These are phyloP conservation scores for Antitrichia curtipendula DNA, from an alignment of 225 moss, liverwort and hornwort genomes.

Conservation along the genomic window DNA sequence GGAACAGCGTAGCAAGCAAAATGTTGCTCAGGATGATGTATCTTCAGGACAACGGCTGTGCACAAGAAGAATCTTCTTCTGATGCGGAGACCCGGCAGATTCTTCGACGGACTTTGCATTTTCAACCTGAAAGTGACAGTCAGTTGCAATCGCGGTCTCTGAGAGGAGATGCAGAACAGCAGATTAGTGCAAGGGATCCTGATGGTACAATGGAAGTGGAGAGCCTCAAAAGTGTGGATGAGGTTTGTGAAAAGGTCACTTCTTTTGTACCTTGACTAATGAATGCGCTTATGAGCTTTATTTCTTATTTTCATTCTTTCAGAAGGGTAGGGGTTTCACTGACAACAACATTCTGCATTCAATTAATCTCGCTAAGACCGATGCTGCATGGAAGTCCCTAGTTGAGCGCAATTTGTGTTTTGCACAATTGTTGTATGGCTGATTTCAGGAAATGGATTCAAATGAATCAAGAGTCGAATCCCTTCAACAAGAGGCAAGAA, in stretches of 20 bases:
- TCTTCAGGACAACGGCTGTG: constrained; percentile 8
- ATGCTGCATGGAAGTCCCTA: neutral
- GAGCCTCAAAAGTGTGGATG: neutral
- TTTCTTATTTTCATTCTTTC: neutral
- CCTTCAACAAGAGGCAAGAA: constrained; percentile 3
- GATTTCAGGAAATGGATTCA: constrained; percentile 6
- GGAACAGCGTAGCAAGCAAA: constrained; percentile 28
- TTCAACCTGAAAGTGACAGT: constrained; percentile 25
- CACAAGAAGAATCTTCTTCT: constrained; percentile 2
- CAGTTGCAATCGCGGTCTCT: constrained; percentile 15
- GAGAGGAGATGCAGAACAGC: constrained; percentile 8
- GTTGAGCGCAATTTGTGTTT: neutral
- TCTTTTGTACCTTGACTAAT: neutral
- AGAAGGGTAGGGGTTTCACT: neutral
- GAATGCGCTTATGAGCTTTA: neutral
- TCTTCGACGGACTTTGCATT: constrained; percentile 28
- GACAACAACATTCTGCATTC: neutral
- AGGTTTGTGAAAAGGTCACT: constrained; percentile 13
- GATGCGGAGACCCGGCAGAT: constrained; percentile 9
- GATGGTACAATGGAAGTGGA: constrained; percentile 6
- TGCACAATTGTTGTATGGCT: neutral
- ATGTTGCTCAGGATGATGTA: constrained; percentile 33
- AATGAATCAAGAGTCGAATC: neutral
- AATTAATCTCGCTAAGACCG: neutral
- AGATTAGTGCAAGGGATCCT: neutral